A percentile compares a stretch with the other conserved stretches of the same genome.
phyloP scores from a whole-genome alignment of 2,329 filamentous ascomycete genomes.

The Magnaporthales sp. region DNA sequence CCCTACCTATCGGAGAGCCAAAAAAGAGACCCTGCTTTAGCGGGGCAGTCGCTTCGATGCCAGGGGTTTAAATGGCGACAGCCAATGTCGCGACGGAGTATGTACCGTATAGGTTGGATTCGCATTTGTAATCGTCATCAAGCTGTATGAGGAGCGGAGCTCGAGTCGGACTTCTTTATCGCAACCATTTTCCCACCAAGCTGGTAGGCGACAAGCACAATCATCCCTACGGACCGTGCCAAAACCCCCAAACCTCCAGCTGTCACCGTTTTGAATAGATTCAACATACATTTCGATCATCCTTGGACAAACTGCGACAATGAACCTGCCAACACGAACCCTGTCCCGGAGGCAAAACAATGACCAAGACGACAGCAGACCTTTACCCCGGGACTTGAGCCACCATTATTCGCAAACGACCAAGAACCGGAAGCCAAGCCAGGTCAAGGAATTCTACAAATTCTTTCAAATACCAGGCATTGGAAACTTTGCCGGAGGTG shows the following conservation, averaged over 20 bases:
- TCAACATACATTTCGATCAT: not conserved
- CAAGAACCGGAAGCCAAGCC: constrained; percentile 53
- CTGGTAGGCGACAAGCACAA: not conserved
- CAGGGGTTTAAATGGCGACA: not conserved
- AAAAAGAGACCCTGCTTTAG: not conserved
- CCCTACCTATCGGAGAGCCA: not conserved
- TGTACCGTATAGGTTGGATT: too few relatives aligned
- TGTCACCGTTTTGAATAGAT: not conserved
- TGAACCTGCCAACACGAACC: not conserved
- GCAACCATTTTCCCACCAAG: not conserved
- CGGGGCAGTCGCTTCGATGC: not conserved
- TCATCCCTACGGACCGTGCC: not conserved
- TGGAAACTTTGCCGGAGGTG: constrained; percentile 53
- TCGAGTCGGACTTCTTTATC: not conserved
- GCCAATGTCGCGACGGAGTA: not conserved
- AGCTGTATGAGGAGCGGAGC: not conserved
- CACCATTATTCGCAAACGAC: constrained; percentile 70
- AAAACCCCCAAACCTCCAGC: too few relatives aligned
- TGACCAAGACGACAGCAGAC: constrained; percentile 14
- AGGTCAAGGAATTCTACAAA: constrained; percentile 77
- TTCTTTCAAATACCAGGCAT: constrained; percentile 64
- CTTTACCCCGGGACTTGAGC: constrained; percentile 60
- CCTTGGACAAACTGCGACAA: not conserved
- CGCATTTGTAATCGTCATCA: constrained; percentile 1
- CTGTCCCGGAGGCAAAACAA: not conserved